These are phyloP conservation scores for Camellia sinensis DNA, from an alignment of 148 eudicot species.

Conservation along the genomic window DNA sequence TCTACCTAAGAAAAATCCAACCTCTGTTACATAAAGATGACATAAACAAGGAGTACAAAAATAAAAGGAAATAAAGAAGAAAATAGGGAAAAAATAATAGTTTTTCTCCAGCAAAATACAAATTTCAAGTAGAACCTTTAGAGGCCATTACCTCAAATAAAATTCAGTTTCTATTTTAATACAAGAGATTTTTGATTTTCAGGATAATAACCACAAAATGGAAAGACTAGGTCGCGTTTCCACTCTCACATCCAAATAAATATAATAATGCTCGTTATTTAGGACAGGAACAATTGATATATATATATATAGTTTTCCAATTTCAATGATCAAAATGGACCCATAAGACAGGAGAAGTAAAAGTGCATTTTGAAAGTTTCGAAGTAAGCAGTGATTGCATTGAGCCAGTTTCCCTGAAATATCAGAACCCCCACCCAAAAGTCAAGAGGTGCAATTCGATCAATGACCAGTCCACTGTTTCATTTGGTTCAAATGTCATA, in stretches of 20 bases:
- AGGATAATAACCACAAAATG: not conserved
- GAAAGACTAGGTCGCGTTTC: not conserved
- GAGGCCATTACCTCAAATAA: not conserved
- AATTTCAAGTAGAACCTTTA: not conserved
- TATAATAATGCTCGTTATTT: not conserved
- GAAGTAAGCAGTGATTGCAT: no score
- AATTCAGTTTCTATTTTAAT: not conserved
- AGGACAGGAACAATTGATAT: no score
- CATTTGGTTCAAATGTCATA: no score
- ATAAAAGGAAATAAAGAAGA: not conserved
- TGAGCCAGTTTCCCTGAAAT: no score
- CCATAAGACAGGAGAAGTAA: no score
- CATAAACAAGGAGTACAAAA: not conserved
- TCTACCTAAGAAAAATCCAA: slow-evolving; percentile 63
- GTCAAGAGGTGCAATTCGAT: no score
- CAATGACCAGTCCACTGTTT: no score
- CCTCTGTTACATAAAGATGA: not conserved
- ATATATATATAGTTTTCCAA: not conserved
- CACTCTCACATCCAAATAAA: not conserved
- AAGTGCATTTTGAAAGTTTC: no score
- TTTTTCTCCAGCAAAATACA: not conserved
- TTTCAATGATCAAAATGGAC: not conserved
- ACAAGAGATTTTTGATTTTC: not conserved
- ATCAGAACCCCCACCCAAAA: no score
- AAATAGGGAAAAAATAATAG: not conserved